Conservation (phyloP, 2,329 filamentous ascomycete species). For the Epichloe sylvatica region DNA sequence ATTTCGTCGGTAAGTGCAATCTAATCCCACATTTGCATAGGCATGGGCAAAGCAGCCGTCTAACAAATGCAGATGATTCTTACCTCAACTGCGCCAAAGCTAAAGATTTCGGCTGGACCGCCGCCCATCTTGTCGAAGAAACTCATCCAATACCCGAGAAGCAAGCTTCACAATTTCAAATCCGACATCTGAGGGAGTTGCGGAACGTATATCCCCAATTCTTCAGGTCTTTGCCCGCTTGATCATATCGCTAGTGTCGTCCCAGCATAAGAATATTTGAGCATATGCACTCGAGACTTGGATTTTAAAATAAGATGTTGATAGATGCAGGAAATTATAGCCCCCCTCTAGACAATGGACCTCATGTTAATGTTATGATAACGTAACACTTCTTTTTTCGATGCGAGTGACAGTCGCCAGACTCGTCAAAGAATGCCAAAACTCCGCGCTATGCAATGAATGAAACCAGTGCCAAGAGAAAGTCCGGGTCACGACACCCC, state of each 20-base stretch:
- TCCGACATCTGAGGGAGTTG: slow-evolving; percentile 63
- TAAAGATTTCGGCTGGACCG: slow-evolving; percentile 69
- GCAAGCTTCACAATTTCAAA: slow-evolving; percentile 59
- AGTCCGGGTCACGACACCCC: neutral
- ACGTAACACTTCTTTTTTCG: neutral
- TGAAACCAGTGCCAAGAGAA: neutral
- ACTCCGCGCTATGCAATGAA: slow-evolving; percentile 17
- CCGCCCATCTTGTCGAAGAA: slow-evolving; percentile 73
- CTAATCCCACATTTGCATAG: neutral
- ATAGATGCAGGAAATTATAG: neutral
- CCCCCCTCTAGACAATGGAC: neutral
- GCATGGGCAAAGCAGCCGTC: neutral
- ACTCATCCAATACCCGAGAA: slow-evolving; percentile 47
- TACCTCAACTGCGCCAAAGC: slow-evolving; percentile 67
- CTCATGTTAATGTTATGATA: neutral
- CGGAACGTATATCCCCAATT: slow-evolving; percentile 66
- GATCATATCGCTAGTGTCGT: neutral
- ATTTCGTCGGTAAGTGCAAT: slow-evolving; percentile 66
- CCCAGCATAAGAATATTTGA: neutral
- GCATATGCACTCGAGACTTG: neutral
- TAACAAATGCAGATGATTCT: slow-evolving; percentile 57
- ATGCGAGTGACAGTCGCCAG: neutral
- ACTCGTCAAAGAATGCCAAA: slow-evolving; percentile 3
- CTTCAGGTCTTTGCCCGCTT: slow-evolving; percentile 48
- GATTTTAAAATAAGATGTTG: neutral